Base-by-base conservation (phyloP, 192 early-diverging fungal genomes). In the Coemansia sp. region DNA sequence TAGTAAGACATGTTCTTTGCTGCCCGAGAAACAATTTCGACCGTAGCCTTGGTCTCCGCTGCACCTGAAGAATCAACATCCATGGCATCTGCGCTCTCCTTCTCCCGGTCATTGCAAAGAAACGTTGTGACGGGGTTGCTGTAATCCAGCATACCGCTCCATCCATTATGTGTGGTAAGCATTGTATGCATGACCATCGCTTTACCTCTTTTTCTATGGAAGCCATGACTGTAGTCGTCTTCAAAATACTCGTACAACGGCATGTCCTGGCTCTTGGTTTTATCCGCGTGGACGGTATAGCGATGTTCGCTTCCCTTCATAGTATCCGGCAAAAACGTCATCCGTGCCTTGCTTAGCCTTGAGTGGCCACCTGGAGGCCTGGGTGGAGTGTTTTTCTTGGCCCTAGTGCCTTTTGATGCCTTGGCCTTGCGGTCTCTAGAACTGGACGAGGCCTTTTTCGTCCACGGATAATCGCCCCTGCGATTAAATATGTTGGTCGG, bases 121-220 rank as follows among this genome's bases (percentile, higher is more conserved):
- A 39, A 9, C 9, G 69, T 71, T 0, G 63, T 61, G 18, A 72
- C 40, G 6, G 69, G 79, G 47, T 26, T 56, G 44, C 59, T 60
- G 48, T 69, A 54, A 63, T 75, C 79, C 9, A 54, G 42, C 41
- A 54, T 9, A 40, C 57, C 47, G 26, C 61, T 41, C 50, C 41
- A 54, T 39, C 61, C 64, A 1, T 42, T 12, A 49, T 70, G 79
- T 12, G 64, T 68, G 12, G 79, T 81, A 40, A 76, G 49, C 74
- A 81, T 72, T 19, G 37, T 44, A 10, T 44, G 40, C 32, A 16
- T 41, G n/a, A 38, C 38, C 16, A 11, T n/a, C 2, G 5, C 13
- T 38, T 59, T 59, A 38, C 8, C 1, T 41, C 39, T 59, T 1
- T 26, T 43, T 37, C 13, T 26, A 10, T 39, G 13, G 6, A 58